Evolutionary conservation across 768 basidiomycete species (phyloP).

Genomic region (Phlebiopsis gigantea): DNA sequence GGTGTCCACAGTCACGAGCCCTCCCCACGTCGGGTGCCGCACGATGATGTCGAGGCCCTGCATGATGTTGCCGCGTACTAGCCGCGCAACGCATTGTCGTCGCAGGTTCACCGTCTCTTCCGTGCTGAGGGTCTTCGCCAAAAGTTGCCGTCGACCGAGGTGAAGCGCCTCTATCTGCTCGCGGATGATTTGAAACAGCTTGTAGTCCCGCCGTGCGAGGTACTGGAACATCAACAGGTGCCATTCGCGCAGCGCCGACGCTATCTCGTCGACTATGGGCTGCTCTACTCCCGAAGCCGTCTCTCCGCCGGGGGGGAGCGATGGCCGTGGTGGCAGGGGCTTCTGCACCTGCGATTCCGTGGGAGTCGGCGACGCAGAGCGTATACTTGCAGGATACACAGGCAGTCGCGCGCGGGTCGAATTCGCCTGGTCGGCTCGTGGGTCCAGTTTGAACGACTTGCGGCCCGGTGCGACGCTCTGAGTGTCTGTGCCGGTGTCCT

Average conservation of each 20-base stretch:
- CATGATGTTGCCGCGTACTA: conserved; percentile 86
- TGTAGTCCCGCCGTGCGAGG: conserved; percentile 84
- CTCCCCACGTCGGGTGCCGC: conserved; percentile 90
- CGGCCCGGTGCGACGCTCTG: conserved; percentile 30
- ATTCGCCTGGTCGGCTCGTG: conserved; percentile 70
- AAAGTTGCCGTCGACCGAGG: conserved; percentile 83
- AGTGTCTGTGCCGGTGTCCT: conserved; percentile 45
- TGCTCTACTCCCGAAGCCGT: conserved; percentile 78
- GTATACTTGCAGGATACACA: conserved; percentile 71
- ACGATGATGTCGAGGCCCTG: conserved; percentile 95
- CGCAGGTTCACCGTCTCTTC: conserved; percentile 83
- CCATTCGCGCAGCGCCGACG: conserved; percentile 95
- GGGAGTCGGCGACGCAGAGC: conserved; percentile 56
- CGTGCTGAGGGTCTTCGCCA: conserved; percentile 79
- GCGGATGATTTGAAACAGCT: conserved; percentile 78
- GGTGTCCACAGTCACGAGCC: conserved; percentile 73
- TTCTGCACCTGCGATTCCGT: conserved; percentile 50
- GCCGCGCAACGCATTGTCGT: conserved; percentile 79
- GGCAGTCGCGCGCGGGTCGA: conserved; percentile 67
- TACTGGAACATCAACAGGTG: conserved; percentile 88
- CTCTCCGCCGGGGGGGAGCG: conserved; percentile 93
- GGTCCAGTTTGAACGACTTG: conserved; percentile 61
- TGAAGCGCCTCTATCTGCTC: conserved; percentile 90
- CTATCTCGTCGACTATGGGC: conserved; percentile 96
- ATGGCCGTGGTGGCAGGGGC: conserved; percentile 83